phyloP scores from a whole-genome alignment of 2,329 filamentous ascomycete genomes.

The Arthroderma sp. region DNA sequence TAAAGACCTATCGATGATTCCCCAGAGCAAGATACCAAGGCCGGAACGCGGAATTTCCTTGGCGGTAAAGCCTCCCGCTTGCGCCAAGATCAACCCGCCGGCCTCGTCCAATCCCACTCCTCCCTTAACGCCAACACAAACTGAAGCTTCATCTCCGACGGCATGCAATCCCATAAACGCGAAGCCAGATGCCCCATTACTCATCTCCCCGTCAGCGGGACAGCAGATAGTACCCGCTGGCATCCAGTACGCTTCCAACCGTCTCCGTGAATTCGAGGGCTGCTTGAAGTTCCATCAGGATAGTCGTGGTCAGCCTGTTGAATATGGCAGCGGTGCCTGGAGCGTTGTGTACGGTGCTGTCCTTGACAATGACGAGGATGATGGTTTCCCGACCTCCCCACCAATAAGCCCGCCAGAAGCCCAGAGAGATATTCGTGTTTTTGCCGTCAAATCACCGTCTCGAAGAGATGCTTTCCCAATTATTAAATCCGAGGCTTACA shows the following conservation, averaged over 20 bases:
- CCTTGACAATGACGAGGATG: not conserved
- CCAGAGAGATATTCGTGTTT: conserved; percentile 13
- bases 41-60: conserved; percentile 2
- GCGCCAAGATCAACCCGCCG: conserved; percentile 6
- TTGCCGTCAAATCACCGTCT: conserved; percentile 34
- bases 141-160: conserved; percentile 8
- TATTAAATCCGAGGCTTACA: conserved; percentile 29
- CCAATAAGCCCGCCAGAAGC: conserved; percentile 10
- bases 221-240: conserved; percentile 4
- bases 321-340: conserved; percentile 35
- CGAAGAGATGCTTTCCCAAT: conserved; percentile 29
- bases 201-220: not conserved
- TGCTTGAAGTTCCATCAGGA: conserved; percentile 22
- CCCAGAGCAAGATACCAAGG: not conserved
- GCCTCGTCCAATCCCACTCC: conserved; percentile 17
- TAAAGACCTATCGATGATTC: not conserved
- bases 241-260: not conserved
- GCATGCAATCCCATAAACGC: conserved; percentile 5
- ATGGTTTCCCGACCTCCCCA: conserved; percentile 15
- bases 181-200: not conserved
- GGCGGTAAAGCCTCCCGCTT: conserved; percentile 6
- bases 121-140: conserved; percentile 22
- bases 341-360: conserved; percentile 34
- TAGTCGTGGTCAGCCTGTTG: conserved; percentile 17
- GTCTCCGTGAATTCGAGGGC: conserved; percentile 19